These are phyloP conservation scores for Phyllosticta capitalensis DNA, from an alignment of 2,329 filamentous ascomycete species.

Conservation along the genomic window DNA sequence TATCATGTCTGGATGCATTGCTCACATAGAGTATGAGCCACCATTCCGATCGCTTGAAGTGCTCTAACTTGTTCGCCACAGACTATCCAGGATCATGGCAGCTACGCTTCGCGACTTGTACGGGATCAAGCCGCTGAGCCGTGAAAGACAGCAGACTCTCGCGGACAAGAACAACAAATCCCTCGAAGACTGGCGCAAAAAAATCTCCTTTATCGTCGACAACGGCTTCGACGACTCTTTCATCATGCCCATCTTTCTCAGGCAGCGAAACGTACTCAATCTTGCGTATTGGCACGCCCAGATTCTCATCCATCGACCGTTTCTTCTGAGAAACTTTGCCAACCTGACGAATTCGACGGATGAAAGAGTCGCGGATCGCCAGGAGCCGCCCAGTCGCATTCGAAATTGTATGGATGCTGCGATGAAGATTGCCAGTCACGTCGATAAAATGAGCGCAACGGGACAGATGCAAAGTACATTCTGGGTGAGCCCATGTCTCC, in stretches of 20 bases:
- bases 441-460: conserved; percentile 33
- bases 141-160: conserved; percentile 25
- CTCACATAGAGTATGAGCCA: conserved; percentile 30
- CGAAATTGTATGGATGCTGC: conserved; percentile 41
- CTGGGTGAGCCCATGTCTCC: conserved; percentile 25
- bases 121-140: conserved; percentile 26
- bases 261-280: conserved; percentile 45
- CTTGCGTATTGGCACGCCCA: conserved; percentile 47
- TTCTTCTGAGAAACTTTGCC: conserved; percentile 39
- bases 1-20: conserved; percentile 37
- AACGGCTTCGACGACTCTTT: conserved; percentile 35
- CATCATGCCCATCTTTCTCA: conserved; percentile 41
- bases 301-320: conserved; percentile 47
- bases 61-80: conserved; percentile 2
- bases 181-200: conserved; percentile 37
- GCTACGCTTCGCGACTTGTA: conserved; percentile 38
- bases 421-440: conserved; percentile 35
- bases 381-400: conserved; percentile 26
- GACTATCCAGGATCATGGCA: conserved; percentile 36
- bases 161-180: conserved; percentile 34
- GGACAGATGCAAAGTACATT: conserved; percentile 38
- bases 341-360: conserved; percentile 20
- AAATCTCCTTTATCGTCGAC: conserved; percentile 36
- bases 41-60: not conserved
- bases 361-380: conserved; percentile 13